Evolutionary conservation across 192 early-diverging fungal genomes (phyloP).

Genomic region (Coemansia sp.): DNA sequence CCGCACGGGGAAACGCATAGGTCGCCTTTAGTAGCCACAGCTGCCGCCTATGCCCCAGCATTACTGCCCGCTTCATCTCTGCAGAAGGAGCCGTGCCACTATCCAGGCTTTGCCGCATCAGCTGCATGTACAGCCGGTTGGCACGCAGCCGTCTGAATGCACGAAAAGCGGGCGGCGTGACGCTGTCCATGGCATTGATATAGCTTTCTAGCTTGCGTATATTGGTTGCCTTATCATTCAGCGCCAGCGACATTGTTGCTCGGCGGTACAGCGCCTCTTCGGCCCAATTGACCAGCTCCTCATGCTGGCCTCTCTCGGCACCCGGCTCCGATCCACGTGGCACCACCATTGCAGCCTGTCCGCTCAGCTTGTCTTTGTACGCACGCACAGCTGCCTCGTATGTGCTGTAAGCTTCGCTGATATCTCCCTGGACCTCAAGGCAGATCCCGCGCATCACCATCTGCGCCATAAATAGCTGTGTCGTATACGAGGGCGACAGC

Average conservation of each 20-base stretch:
- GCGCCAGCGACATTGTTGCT: constrained; percentile 48
- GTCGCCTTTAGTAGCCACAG: constrained; percentile 59
- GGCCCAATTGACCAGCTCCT: constrained; percentile 63
- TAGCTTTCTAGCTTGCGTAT: constrained; percentile 32
- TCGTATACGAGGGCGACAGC: constrained; percentile 57
- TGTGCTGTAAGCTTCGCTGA: constrained; percentile 42
- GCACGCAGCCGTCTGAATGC: constrained; percentile 56
- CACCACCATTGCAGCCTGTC: constrained; percentile 39
- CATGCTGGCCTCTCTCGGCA: constrained; percentile 19
- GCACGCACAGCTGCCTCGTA: constrained; percentile 57
- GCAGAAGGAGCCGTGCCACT: constrained; percentile 28
- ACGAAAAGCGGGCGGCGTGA: constrained; percentile 50
- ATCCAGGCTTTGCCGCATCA: constrained; percentile 37
- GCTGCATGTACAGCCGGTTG: constrained; percentile 53
- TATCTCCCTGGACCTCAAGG: constrained; percentile 36
- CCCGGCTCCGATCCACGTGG: constrained; percentile 33
- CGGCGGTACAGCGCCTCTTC: constrained; percentile 71
- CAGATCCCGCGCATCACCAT: constrained; percentile 58
- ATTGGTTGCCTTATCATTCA: constrained; percentile 13
- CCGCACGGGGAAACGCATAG: constrained; percentile 61
- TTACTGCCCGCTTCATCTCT: constrained; percentile 39
- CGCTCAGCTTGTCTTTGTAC: constrained; percentile 22
- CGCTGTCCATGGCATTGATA: constrained; percentile 44
- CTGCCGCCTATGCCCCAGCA: constrained; percentile 59
- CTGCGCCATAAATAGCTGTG: constrained; percentile 58